Evolutionary conservation across 2,329 filamentous ascomycete genomes (phyloP), one percentile per base, ranked within the genome.

Genomic region (Colletotrichum sp.): DNA sequence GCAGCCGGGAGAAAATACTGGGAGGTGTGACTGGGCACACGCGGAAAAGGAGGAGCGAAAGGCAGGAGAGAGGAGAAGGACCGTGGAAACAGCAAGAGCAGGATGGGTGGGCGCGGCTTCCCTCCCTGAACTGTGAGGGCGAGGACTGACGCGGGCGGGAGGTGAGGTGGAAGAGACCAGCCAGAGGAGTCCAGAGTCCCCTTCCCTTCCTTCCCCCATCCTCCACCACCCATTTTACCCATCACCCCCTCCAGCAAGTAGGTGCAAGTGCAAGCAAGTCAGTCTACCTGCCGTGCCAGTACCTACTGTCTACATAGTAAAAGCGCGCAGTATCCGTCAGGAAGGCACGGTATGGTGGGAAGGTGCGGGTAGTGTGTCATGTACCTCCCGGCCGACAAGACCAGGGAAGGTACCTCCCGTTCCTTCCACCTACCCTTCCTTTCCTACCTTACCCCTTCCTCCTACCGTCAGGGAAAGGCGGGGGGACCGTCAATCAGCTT

Each of bases 101-200:
- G 48, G 60, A 66, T 60, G 66, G 60, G 74, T 76, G 74, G 74
- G 74, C 65, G 65, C 74, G 43, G 63, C 70, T 76, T 68, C 70
- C 73, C 73, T 75, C 70, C 74, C 73, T 75, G 73, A 69, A 63
- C 26, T 52, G 52, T 36, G 52, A 67, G 38, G 66, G 43, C 43
- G 43, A 52, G 43, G 43, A 52, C 43, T 52, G 43, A 52, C 43
- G 43, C 43, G 43, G 43, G 43, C n/a, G 43, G 43, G n/a, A 21
- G 43, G 38, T 48, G n/a, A 52, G 43, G 43, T 52, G 10, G 43
- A 8, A 52, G 38, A 43, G 43, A 52, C 43, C 43, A 52, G 43
- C 66, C 67, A 66, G 32, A 65, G 63, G 58, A 30, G 67, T 32
- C 58, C 63, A 38, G 68, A 26, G 64, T 67, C 30, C 70, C 52